Conservation (phyloP, 176 grass and related monocot genomes). For the Zoysia japonica region DNA sequence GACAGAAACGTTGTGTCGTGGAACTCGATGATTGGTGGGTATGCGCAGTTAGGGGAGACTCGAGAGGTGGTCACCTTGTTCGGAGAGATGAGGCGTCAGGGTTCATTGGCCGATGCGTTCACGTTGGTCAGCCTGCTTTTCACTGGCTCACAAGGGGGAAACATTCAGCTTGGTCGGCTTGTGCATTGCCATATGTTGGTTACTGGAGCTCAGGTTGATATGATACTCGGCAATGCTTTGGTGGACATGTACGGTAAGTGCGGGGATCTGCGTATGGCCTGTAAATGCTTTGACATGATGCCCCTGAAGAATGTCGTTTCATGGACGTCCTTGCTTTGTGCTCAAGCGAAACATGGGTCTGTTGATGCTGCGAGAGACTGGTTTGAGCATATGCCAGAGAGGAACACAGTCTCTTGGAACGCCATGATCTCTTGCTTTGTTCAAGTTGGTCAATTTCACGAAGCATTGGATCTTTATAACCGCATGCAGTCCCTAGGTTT, state of each 20-base stretch:
- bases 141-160: conserved; percentile 29
- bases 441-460: conserved; percentile 21
- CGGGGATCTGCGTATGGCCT: conserved; percentile 34
- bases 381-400: conserved; percentile 51
- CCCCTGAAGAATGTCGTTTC: conserved; percentile 41
- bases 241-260: conserved; percentile 57
- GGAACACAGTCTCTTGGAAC: conserved; percentile 51
- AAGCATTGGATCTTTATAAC: conserved; percentile 49
- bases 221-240: conserved; percentile 48
- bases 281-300: conserved; percentile 49
- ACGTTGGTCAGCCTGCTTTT: conserved; percentile 38
- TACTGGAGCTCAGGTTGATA: conserved; percentile 27
- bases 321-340: conserved; percentile 50
- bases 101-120: conserved; percentile 27
- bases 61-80: conserved; percentile 17
- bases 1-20: conserved; percentile 39
- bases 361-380: conserved; percentile 40
- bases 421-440: conserved; percentile 60
- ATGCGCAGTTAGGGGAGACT: neutral
- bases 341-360: conserved; percentile 34
- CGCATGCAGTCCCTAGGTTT: conserved; percentile 33
- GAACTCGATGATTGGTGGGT: conserved; percentile 55
- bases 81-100: conserved; percentile 25
- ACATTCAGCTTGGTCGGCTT: conserved; percentile 39
- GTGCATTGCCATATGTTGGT: conserved; percentile 39